Percentiles rank a stretch among this genome's conserved stretches.
These are phyloP conservation scores for Aspergillus clavatus DNA, from an alignment of 2,329 filamentous ascomycete species.

Conservation along the genomic window DNA sequence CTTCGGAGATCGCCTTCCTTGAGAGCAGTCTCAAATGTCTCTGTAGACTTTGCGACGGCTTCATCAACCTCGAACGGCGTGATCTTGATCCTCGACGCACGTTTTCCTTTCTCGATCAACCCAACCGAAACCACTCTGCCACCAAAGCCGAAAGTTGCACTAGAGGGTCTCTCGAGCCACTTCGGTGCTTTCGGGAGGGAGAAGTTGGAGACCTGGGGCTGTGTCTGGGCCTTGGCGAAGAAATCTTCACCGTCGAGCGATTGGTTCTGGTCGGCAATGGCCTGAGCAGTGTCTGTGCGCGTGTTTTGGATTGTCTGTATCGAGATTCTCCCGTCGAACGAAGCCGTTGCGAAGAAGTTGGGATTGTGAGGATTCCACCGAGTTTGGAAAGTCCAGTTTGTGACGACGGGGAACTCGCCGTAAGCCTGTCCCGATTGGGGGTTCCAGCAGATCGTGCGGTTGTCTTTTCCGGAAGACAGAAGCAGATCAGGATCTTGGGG, in stretches of 20 bases:
- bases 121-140: constrained; percentile 80
- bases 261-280: constrained; percentile 58
- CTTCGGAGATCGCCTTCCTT: constrained; percentile 68
- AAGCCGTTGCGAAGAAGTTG: constrained; percentile 85
- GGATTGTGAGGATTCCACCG: constrained; percentile 92
- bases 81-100: constrained; percentile 72
- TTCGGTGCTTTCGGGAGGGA: constrained; percentile 78
- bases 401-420: constrained; percentile 92
- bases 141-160: constrained; percentile 90
- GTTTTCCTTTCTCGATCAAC: constrained; percentile 57
- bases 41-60: constrained; percentile 74
- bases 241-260: constrained; percentile 89
- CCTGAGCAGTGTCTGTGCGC: constrained; percentile 64
- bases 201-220: constrained; percentile 87
- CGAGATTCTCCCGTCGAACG: constrained; percentile 93
- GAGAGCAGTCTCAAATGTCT: constrained; percentile 80
- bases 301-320: constrained; percentile 94
- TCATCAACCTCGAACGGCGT: constrained; percentile 86
- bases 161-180: constrained; percentile 81
- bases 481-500: constrained; percentile 81
- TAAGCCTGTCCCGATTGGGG: constrained; percentile 81
- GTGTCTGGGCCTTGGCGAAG: constrained; percentile 86
- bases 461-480: constrained; percentile 93
- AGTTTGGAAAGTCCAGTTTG: constrained; percentile 99
- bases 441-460: constrained; percentile 93